Evolutionary conservation across 2,329 filamentous ascomycete genomes (phyloP).

Genomic region (Colletotrichum trifolii): DNA sequence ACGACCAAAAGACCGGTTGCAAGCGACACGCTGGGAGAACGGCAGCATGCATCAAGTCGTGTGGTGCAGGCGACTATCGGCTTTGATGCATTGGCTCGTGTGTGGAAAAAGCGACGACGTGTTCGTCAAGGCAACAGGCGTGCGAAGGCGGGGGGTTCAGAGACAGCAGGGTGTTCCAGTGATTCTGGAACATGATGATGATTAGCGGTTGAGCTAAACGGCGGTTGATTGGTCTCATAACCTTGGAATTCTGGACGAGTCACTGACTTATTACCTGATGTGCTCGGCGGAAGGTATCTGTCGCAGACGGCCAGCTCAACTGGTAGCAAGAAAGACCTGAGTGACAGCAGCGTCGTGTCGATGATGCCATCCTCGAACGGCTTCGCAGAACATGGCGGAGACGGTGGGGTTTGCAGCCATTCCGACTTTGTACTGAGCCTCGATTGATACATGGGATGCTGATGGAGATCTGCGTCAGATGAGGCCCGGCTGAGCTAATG

Average conservation of each 20-base stretch:
- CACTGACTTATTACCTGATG: conserved; percentile 16
- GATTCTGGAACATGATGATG: conserved; percentile 32
- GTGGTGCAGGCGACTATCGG: conserved; percentile 15
- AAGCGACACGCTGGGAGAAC: neutral
- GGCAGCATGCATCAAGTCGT: conserved; percentile 9
- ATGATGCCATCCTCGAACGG: no score
- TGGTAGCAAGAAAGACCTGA: neutral
- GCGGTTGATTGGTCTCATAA: conserved; percentile 19
- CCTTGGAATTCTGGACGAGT: conserved; percentile 12
- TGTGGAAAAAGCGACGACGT: neutral
- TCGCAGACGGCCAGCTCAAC: conserved; percentile 16
- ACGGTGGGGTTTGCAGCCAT: neutral
- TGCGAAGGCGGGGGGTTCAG: neutral
- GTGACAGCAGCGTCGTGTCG: neutral
- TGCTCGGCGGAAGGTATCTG: conserved; percentile 8
- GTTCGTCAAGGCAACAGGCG: conserved; percentile 9
- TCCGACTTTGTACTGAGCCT: neutral
- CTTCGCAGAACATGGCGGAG: neutral
- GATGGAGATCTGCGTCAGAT: neutral
- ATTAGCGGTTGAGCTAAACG: conserved; percentile 26
- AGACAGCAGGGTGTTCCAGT: conserved; percentile 26
- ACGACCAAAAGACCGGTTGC: neutral
- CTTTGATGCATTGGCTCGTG: conserved; percentile 17
- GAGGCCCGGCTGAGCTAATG: neutral
- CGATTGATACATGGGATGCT: neutral